Evolutionary conservation across 352 stramenopile species (phyloP).

Genomic region (Paralagenidium karlingii): DNA sequence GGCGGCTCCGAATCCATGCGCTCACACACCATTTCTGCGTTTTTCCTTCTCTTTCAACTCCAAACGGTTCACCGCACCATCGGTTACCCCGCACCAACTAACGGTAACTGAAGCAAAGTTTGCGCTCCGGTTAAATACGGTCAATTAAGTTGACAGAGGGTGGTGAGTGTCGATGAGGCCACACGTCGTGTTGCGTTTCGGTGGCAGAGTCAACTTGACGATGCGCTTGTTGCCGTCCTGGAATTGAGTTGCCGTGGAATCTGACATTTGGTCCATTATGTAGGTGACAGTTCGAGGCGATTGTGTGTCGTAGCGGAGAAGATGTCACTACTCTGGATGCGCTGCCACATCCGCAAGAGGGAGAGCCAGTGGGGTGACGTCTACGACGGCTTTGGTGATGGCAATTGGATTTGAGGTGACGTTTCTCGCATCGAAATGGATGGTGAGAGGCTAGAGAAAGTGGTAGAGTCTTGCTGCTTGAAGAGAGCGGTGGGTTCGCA

Average conservation of each 20-base stretch:
- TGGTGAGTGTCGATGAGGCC: too few species aligned
- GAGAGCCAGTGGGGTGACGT: too few species aligned
- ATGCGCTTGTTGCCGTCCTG: slow-evolving; percentile 88
- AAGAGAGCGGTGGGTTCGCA: too few species aligned
- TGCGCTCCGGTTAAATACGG: slow-evolving; percentile 75
- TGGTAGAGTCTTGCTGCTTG: too few species aligned
- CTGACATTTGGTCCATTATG: slow-evolving; percentile 78
- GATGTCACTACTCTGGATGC: too few species aligned
- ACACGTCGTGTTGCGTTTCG: slow-evolving; percentile 83
- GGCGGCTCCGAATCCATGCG: slow-evolving; percentile 13
- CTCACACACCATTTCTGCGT: slow-evolving; percentile 38
- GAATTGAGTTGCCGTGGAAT: slow-evolving; percentile 79
- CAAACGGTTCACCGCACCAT: not conserved
- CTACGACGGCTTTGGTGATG: too few species aligned
- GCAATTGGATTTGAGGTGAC: too few species aligned
- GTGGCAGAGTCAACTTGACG: slow-evolving; percentile 70
- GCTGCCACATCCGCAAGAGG: too few species aligned
- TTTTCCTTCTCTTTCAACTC: not conserved
- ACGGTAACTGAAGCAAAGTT: slow-evolving; percentile 1
- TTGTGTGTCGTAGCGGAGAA: slow-evolving; percentile 82
- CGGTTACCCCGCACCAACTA: not conserved
- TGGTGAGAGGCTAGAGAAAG: too few species aligned
- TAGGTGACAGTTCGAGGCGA: slow-evolving; percentile 63
- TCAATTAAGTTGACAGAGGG: too few species aligned
- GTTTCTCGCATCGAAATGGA: too few species aligned